phyloP scores from a whole-genome alignment of 2,329 filamentous ascomycete species.

The Botrytis tulipae region DNA sequence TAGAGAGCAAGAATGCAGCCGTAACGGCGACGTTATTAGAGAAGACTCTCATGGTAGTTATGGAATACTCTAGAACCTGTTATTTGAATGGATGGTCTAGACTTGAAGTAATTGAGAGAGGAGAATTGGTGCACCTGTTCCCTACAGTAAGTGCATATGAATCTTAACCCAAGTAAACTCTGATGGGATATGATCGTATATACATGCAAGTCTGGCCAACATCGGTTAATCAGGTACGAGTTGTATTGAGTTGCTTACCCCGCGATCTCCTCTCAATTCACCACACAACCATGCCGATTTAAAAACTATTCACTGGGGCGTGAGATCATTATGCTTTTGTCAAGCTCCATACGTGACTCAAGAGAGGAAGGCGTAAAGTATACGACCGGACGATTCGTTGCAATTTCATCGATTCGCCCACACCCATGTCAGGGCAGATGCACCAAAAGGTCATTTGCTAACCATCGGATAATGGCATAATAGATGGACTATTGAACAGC shows the following conservation, averaged over 20 bases:
- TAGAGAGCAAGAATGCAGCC: background rate
- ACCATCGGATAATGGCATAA: background rate
- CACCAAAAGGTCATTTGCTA: background rate
- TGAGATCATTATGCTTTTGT: conserved; percentile 14
- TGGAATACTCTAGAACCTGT: background rate
- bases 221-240: conserved; percentile 7
- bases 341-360: background rate
- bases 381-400: background rate
- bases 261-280: conserved; percentile 13
- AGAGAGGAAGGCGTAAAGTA: background rate
- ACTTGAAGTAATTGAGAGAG: background rate
- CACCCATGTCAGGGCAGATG: background rate
- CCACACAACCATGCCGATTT: background rate
- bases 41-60: conserved; percentile 2
- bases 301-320: conserved; percentile 7
- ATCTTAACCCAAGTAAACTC: background rate
- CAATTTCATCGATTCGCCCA: background rate
- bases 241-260: conserved; percentile 1
- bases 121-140: background rate
- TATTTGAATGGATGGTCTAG: background rate
- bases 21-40: background rate
- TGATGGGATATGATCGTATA: background rate
- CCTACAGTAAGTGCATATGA: background rate
- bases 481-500: background rate
- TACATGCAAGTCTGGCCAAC: conserved; percentile 9